Base-by-base conservation (phyloP, 139 green algal genomes). In the Picochlorum sp. region DNA sequence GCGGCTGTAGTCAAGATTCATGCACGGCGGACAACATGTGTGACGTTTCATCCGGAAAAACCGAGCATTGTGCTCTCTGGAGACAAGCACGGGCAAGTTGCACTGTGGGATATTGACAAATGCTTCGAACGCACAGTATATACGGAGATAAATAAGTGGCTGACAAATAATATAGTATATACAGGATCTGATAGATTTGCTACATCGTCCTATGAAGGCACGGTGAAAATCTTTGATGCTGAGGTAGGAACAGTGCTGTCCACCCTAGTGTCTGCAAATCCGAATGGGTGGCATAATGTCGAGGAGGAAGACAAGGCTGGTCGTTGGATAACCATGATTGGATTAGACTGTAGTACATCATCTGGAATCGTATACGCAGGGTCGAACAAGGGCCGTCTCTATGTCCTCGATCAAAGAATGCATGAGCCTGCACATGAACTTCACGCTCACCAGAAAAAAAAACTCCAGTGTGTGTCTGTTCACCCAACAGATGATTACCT, bases 1-100 rank as follows among this genome's bases (percentile, higher is more conserved):
- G 83, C 81, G 1, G 90, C 89, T 20, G 84, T 96, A 8, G 63
- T 95, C 9, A 85, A 85, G 61, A 73, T 96, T 45, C 90, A 95
- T 73, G 72, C 74, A 1, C 71, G 86, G 6, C 71, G 85, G 13
- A 74, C 81, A 50, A 88, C 73, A 6, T 81, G 73, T 34, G 49
- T 96, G 47, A 82, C 91, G 64, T 96, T 95, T 67, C 88, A 91
- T 68, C 41, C 37, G 54, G 14, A 20, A 41, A 61, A 73, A 31
- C 76, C 90, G 66, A 75, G 78, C 60, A 62, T 92, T 11, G 75
- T 94, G 13, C 55, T 95, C 7, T 84, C 71, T 6, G 84, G 75
- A 0, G 86, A 92, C 73, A 96, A 96, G 80, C 82, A 86, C 59
- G 81, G 88, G 7, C 67, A 81, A 60, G 64, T 96, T 3, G 88